Evolutionary conservation across 306 rosid genomes (phyloP), one percentile per base, ranked within the genome.

Genomic region (Vicia faba): DNA sequence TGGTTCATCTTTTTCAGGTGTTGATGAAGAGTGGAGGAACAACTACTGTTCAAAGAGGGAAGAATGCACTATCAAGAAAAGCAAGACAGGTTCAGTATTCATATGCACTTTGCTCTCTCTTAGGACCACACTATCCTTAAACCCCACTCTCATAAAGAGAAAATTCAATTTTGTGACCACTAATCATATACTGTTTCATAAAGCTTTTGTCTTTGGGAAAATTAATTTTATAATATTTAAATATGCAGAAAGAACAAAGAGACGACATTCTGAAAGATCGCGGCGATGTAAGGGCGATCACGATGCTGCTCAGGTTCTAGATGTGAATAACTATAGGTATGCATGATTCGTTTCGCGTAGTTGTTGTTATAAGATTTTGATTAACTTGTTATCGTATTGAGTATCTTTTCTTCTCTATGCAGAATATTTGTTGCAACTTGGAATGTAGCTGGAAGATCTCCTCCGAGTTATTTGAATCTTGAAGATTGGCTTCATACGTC

Each of bases 401-500:
- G 69, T 64, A 58, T 4, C 58, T 4, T 41, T 58, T 5, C 29
- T 76, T 66, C 43, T 72, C 61, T 66, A 72, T 48, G 36, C 74
- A 95, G 99, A 74, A 77, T 95, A 73, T 88, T 91, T 45, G 89
- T 79, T 40, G 97, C 97, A 12, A 95, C 99, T 40, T 95, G 99
- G 99, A 95, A 95, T 81, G 99, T 95, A 20, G 99, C 92, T 28
- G 99, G 99, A 67, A 91, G 91, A 75, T 78, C 97, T 51, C 99
- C 99, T 72, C 95, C 99, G 3, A 81, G 84, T 73, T 70, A 84
- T 81, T 72, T 95, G 81, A 88, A 69, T 78, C 87, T 95, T 4
- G 97, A 91, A 85, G 99, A 95, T 72, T 95, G 99, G 99, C 99
- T 95, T 75, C 97, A 95, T 75, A 78, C 91, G 11, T 95, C 97